Evolutionary conservation across 179 eudicot species (phyloP), one percentile per base, ranked within the genome.

Genomic region (Gypsophila paniculata): DNA sequence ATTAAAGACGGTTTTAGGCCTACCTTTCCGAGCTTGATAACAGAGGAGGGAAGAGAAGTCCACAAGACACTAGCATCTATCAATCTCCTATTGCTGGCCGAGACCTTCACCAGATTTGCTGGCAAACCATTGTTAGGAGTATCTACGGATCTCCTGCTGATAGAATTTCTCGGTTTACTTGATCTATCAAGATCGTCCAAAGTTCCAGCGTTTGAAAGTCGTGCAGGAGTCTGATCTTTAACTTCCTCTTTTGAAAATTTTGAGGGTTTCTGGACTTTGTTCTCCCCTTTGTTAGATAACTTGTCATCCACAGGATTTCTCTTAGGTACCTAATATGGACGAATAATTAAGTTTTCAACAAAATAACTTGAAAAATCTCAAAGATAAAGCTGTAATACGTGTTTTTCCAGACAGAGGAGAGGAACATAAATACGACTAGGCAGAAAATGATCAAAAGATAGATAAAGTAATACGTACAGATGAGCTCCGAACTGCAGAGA

Each of bases 1-100:
- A 25, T 0, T 14, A 14, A 34, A 39, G 29, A 6, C 62, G 60
- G 55, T 8, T 46, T 58, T 72, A 17, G 22, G 21, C 44, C 49
- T 83, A 91, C 97, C 97, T 91, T 90, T 71, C 97, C 97, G 62
- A 90, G 89, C 80, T 81, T 88, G 29, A 87, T 76, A 57, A 92
- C 84, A 74, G 91, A 83, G 57, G 91, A 80, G 75, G 97, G 97
- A 48, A 90, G 89, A 73, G 97, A 84, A 60, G 86, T 68, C 96
- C 94, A 90, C 36, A 90, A 82, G 77, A 80, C 85, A 78, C 85
- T 75, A 19, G 79, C 77, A 42, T 78, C 81, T 18, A 79, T 71
- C 70, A 80, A 74, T 76, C 67, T 78, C 75, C 85, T 81, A 69
- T 76, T 84, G 72, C 80, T 74, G 4, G 85, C 80, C 18, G 85